These are phyloP conservation scores for Atractiella rhizophila DNA, from an alignment of 768 basidiomycete genomes.

Conservation along the genomic window DNA sequence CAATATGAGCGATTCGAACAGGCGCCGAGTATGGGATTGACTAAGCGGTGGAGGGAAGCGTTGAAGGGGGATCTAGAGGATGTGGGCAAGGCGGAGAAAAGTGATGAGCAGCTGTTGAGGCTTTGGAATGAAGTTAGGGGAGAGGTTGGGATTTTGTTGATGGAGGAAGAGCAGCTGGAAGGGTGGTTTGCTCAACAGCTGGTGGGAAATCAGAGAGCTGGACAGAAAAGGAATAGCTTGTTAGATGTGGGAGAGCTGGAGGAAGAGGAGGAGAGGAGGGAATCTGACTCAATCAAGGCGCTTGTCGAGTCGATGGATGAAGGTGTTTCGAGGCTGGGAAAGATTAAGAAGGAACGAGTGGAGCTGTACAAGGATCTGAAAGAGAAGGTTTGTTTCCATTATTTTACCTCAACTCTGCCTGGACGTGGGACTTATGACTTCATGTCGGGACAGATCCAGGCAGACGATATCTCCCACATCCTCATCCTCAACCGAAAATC, in stretches of 20 bases:
- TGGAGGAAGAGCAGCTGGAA: constrained; percentile 27
- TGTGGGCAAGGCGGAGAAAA: constrained; percentile 47
- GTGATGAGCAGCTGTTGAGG: constrained; percentile 45
- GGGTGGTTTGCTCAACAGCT: constrained; percentile 29
- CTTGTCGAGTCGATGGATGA: constrained; percentile 55
- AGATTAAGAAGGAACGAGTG: constrained; percentile 58
- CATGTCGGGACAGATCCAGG: constrained; percentile 40
- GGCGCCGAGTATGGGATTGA: constrained; percentile 47
- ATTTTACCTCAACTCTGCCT: not conserved
- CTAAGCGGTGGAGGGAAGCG: constrained; percentile 46
- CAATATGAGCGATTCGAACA: constrained; percentile 75
- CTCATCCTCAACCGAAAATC: constrained; percentile 74
- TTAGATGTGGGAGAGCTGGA: constrained; percentile 52
- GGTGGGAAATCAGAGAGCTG: constrained; percentile 28
- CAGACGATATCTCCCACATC: constrained; percentile 85
- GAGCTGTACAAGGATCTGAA: constrained; percentile 83
- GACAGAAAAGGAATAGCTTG: constrained; percentile 28
- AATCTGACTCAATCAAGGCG: too few species aligned
- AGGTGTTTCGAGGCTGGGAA: constrained; percentile 44
- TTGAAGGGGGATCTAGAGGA: constrained; percentile 47
- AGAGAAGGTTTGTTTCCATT: constrained; percentile 41
- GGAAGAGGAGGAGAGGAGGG: constrained; percentile 38
- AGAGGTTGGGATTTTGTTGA: constrained; percentile 40
- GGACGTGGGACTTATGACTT: not conserved
- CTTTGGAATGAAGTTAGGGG: constrained; percentile 46